phyloP scores from a whole-genome alignment of 2,329 filamentous ascomycete species.

The Aspergillus uvarum region DNA sequence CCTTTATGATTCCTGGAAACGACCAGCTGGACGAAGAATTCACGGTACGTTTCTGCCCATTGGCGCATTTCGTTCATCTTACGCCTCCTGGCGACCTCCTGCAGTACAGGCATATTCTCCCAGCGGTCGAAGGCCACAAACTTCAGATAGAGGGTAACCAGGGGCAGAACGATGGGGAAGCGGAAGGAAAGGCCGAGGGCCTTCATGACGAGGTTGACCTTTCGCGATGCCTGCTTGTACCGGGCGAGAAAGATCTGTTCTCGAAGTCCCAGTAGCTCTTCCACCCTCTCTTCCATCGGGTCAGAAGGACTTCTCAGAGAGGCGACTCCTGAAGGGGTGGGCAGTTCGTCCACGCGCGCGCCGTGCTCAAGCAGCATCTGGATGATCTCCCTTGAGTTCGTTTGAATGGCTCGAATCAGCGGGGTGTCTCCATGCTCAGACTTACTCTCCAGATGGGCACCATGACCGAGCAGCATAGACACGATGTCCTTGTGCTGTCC shows the following conservation, averaged over 20 bases:
- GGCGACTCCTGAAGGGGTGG: conserved; percentile 18
- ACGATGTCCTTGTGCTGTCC: conserved; percentile 18
- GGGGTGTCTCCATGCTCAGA: conserved; percentile 19
- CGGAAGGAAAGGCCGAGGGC: conserved; percentile 15
- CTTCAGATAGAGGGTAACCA: conserved; percentile 22
- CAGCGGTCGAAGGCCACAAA: conserved; percentile 20
- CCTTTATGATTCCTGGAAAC: conserved; percentile 17
- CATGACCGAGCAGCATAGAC: conserved; percentile 18
- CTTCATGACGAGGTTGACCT: conserved; percentile 17
- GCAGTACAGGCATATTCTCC: conserved; percentile 22
- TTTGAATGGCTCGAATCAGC: conserved; percentile 21
- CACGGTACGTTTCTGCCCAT: conserved; percentile 19
- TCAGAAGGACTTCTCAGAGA: conserved; percentile 18
- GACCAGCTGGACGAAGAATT: conserved; percentile 16
- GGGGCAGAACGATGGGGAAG: conserved; percentile 18
- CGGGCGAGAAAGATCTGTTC: conserved; percentile 17
- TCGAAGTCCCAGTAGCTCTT: conserved; percentile 24
- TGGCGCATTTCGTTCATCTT: conserved; percentile 21
- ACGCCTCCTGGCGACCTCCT: conserved; percentile 23
- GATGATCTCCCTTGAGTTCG: conserved; percentile 18
- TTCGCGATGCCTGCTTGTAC: conserved; percentile 16
- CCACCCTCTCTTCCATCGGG: conserved; percentile 21
- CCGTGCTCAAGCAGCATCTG: conserved; percentile 21
- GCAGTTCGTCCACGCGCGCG: conserved; percentile 3
- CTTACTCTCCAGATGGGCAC: conserved; percentile 18